Evolutionary conservation across 1,284 basidiomycete genomes (phyloP).

Genomic region (Earliella scabrosa): DNA sequence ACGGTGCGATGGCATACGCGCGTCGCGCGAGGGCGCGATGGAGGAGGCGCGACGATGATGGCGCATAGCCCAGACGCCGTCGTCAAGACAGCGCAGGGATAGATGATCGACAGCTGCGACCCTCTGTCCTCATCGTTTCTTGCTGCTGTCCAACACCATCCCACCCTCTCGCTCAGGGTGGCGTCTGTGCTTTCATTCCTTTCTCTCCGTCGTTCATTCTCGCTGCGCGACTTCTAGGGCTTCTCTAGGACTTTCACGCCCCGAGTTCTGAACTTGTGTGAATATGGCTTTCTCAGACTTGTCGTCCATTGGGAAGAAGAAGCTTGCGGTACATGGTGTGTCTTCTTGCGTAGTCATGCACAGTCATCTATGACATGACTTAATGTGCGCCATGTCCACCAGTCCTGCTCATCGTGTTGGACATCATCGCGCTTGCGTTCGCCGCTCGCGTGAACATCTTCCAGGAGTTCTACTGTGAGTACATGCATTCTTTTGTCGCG

Average conservation of each 20-base stretch:
- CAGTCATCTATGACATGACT: not conserved
- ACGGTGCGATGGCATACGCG: not conserved
- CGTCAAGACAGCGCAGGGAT: slow-evolving; percentile 22
- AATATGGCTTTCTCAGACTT: slow-evolving; percentile 14
- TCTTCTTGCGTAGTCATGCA: not conserved
- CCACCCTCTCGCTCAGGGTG: slow-evolving; percentile 6
- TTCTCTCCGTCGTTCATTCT: slow-evolving; percentile 17
- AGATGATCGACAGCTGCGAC: slow-evolving; percentile 6
- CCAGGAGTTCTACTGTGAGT: slow-evolving; percentile 64
- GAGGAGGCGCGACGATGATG: slow-evolving; percentile 8
- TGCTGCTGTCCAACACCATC: slow-evolving; percentile 6
- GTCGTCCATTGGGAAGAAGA: slow-evolving; percentile 23
- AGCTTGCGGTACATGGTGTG: slow-evolving; percentile 25
- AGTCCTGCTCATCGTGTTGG: slow-evolving; percentile 44
- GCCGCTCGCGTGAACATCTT: slow-evolving; percentile 57
- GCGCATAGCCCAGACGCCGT: slow-evolving; percentile 10
- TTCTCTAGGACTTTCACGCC: not conserved
- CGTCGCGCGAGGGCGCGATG: not conserved
- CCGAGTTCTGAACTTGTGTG: not conserved
- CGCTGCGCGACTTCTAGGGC: slow-evolving; percentile 24
- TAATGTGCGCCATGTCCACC: not conserved
- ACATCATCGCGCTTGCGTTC: slow-evolving; percentile 56
- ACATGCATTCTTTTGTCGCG: not conserved
- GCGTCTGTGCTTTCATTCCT: slow-evolving; percentile 3
- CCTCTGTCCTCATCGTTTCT: not conserved